Base-by-base conservation (phyloP, 176 grass and related monocot genomes). In the Poa annua region DNA sequence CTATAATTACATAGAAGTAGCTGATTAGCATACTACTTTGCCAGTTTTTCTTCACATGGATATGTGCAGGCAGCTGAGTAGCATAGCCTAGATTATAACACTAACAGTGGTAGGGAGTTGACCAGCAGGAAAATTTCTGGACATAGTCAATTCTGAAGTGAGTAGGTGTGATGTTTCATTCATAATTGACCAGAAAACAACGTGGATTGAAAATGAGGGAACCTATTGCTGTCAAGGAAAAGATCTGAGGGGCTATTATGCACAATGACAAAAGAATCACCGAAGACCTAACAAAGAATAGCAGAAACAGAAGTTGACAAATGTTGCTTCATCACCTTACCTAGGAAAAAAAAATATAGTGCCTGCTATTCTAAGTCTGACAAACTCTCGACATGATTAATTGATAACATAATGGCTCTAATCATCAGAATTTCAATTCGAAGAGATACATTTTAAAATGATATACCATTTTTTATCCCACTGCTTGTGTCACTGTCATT, bases 91-190 rank as follows among this genome's bases (percentile, higher is more conserved):
- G 19, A 1, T 53, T 44, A 71, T 11, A 10, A 36, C 50, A 50
- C 29, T 81, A 52, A 34, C 4, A 51, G 33, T 53, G 9, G 34
- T 75, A 57, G 15, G 10, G 51, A 59, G 51, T 57, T 59, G 66
- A 16, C 50, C 35, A 71, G 66, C 22, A 73, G 52, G 71, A 72
- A 25, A 57, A 51, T 70, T 21, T 21, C 6, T 1, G 49, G 22
- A 26, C 22, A 47, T 57, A 79, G 13, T 35, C 21, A 42, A 19
- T 80, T 88, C 47, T 79, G 32, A 74, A 49, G 55, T 83, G 71
- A 19, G 13, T 19, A n/a, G 45, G 45, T 47, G 45, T 47, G 45
- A 47, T 47, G 45, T 44, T 54, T 32, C 66, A 42, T 69, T 71
- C 11, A 56, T 14, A 49, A 1, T 65, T 82, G 10, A 50, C 80